Evolutionary conservation across 192 early-diverging fungal species (phyloP).

Genomic region (Phlyctochytrium arcticum): DNA sequence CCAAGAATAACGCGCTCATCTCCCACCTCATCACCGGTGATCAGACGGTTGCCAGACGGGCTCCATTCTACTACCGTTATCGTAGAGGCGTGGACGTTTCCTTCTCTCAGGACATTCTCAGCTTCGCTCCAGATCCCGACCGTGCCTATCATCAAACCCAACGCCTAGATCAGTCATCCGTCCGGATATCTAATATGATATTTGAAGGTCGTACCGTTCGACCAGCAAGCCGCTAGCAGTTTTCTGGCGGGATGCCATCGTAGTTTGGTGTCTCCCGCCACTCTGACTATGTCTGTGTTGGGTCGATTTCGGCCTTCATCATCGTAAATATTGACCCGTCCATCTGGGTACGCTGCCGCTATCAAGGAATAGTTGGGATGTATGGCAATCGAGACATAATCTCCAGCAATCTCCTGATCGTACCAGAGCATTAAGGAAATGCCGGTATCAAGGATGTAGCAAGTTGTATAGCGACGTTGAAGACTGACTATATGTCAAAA

Average conservation of each 20-base stretch:
- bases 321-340: constrained; percentile 23
- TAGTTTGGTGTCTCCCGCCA: constrained; percentile 1
- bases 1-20: too few species aligned
- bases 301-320: constrained; percentile 22
- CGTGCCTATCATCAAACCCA: constrained; percentile 30
- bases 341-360: constrained; percentile 34
- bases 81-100: constrained; percentile 28
- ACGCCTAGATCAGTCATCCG: too few species aligned
- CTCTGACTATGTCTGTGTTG: constrained; percentile 7
- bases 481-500: too few species aligned
- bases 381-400: constrained; percentile 11
- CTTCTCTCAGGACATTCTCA: constrained; percentile 41
- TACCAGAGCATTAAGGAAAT: constrained; percentile 31
- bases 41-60: constrained; percentile 38
- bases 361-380: constrained; percentile 18
- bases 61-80: constrained; percentile 44
- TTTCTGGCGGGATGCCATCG: constrained; percentile 33
- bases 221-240: constrained; percentile 35
- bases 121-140: constrained; percentile 46
- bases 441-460: too few species aligned
- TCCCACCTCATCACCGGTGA: constrained; percentile 41
- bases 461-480: too few species aligned
- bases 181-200: too few species aligned
- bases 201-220: constrained; percentile 19
- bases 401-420: constrained; percentile 27